phyloP scores from a whole-genome alignment of 331 rosid species.

The Rhamnella rubrinervis region DNA sequence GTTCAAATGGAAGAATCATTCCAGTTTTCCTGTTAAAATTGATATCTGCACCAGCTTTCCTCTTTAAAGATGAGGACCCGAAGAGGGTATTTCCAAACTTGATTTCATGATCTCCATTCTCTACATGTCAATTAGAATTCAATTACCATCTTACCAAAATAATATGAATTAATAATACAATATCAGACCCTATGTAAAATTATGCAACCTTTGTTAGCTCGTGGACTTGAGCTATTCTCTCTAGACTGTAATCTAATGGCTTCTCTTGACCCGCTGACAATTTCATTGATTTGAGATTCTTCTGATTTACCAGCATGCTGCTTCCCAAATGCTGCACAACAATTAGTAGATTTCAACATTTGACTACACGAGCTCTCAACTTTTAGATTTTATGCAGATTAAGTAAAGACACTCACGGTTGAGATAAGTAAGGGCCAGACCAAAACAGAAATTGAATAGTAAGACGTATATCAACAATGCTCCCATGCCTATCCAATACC shows the following conservation, averaged over 20 bases:
- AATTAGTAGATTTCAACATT: background rate
- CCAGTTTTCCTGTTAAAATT: constrained; percentile 38
- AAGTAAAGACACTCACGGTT: constrained; percentile 41
- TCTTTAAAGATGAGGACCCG: background rate
- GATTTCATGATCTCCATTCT: background rate
- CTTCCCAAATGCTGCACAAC: constrained; percentile 41
- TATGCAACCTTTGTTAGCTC: constrained; percentile 14
- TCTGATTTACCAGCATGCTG: constrained; percentile 34
- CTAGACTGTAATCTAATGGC: background rate
- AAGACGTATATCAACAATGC: constrained; percentile 46
- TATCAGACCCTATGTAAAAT: background rate
- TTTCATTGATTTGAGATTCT: constrained; percentile 25
- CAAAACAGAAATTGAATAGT: constrained; percentile 44
- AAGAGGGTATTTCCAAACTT: background rate
- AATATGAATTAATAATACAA: too few species aligned
- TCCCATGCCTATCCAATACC: constrained; percentile 63
- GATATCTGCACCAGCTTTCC: background rate
- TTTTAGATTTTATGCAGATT: background rate
- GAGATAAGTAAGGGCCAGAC: constrained; percentile 50
- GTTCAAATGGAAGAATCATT: constrained; percentile 64
- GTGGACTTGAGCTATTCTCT: constrained; percentile 3
- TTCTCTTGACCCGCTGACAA: constrained; percentile 5
- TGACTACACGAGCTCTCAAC: background rate
- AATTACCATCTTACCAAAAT: too few species aligned
- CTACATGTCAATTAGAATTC: background rate